Base-by-base conservation (phyloP, 768 basidiomycete genomes). In the Clavulina sp. region DNA sequence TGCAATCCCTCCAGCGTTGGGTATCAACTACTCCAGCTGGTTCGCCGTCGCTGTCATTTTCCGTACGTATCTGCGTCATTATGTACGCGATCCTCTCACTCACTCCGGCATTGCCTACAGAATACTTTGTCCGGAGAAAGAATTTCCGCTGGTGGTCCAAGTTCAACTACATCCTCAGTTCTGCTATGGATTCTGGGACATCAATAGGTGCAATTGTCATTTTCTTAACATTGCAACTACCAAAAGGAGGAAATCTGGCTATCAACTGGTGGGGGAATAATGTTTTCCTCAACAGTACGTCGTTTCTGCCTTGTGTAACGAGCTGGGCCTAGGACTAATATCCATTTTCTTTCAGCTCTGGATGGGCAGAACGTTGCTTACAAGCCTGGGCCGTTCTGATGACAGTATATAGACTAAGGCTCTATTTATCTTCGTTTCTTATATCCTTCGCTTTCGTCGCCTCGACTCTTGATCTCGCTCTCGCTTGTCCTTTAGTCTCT, bases 71-170 rank as follows among this genome's bases (percentile, higher is more conserved):
- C 34, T 21, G 13, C 9, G 19, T 6, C 26, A 0, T 18, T 18
- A 3, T 29, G 6, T 13, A 13, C 2, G 6, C 29, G 21, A n/a
- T 21, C 34, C 9, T 19, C 36, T 41, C 50, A 21, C 4, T 3
- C 13, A 30, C 6, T 19, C 5, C 41, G 2, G 0, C 0, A 24
- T 9, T 19, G 13, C 26, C 43, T 46, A 44, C 58, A 68, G 67
- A 74, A 56, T 73, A 66, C 57, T 53, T 65, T 48, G 50, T 72
- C 7, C 65, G 72, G 6, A 62, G 68, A 21, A 59, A 61, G 2
- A 56, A 61, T 46, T 72, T 71, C 57, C 64, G 64, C 2, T 71
- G 70, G 71, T 73, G 71, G 72, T 67, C 68, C n/a, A 72, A 72
- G 64, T 73, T 68, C 66, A 73, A 71, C 55, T 74, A 72, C 56